phyloP scores from a whole-genome alignment of 129 eudicot genomes.

The Kitagawia praeruptora region DNA sequence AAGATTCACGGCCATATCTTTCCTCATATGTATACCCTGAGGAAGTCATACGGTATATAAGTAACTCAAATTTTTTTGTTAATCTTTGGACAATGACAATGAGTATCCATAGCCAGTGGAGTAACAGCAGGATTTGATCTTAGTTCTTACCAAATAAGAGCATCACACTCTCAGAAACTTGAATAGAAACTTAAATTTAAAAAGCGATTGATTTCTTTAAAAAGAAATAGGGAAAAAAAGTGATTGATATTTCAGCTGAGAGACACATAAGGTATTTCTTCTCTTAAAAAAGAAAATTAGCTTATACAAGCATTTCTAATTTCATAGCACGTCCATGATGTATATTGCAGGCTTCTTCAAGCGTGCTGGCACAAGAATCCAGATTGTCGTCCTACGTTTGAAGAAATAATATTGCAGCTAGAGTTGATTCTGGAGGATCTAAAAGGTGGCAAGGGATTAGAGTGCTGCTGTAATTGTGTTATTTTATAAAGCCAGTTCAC shows the following conservation, averaged over 20 bases:
- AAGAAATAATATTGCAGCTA: constrained; percentile 25
- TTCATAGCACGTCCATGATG: not conserved
- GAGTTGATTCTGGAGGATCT: constrained; percentile 22
- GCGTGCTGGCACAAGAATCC: constrained; percentile 43
- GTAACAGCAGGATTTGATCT: not conserved
- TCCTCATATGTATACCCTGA: constrained; percentile 48
- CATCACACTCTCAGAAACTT: not conserved
- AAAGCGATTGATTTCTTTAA: not conserved
- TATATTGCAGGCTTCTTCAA: constrained; percentile 31
- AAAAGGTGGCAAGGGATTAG: constrained; percentile 7
- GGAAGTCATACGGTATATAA: constrained; percentile 42
- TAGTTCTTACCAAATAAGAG: not conserved
- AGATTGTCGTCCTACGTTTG: constrained; percentile 29
- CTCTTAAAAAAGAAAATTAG: not conserved
- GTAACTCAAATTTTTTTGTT: constrained; percentile 8
- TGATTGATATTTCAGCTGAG: not conserved
- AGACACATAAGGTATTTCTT: not conserved
- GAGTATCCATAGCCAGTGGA: not conserved
- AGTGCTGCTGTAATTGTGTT: constrained; percentile 19
- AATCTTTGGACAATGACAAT: not conserved
- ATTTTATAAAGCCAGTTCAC: constrained; percentile 9
- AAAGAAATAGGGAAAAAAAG: no score
- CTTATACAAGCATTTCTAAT: no score
- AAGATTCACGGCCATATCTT: constrained; percentile 53
- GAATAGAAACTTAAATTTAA: not conserved